These are phyloP conservation scores for Neohortaea acidophila DNA, from an alignment of 495 filamentous ascomycete species.

Conservation along the genomic window DNA sequence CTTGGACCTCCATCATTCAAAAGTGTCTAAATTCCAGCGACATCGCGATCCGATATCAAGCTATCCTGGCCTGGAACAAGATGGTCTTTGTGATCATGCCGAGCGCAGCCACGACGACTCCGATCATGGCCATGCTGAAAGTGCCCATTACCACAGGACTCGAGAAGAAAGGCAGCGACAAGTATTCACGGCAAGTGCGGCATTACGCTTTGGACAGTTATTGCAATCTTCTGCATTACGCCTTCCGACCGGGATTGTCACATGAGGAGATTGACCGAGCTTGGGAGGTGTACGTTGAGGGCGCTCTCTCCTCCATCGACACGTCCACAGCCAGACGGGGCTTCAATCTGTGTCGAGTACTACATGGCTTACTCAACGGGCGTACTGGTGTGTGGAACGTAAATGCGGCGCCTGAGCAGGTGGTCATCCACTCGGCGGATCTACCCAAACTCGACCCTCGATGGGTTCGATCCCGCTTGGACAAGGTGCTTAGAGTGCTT, in stretches of 20 bases:
- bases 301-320: conserved; percentile 35
- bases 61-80: conserved; percentile 69
- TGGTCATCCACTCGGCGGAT: conserved; percentile 45
- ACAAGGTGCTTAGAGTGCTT: conserved; percentile 45
- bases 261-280: conserved; percentile 49
- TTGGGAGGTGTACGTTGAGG: conserved; percentile 63
- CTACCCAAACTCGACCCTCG: conserved; percentile 64
- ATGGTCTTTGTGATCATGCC: conserved; percentile 56
- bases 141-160: conserved; percentile 57
- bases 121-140: conserved; percentile 49
- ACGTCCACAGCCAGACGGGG: conserved; percentile 12
- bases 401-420: conserved; percentile 37
- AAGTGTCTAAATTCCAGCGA: conserved; percentile 73
- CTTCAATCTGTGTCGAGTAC: conserved; percentile 40
- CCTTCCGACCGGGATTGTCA: conserved; percentile 53
- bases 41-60: conserved; percentile 51
- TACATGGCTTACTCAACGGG: conserved; percentile 52
- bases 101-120: conserved; percentile 41
- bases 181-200: conserved; percentile 39
- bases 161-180: conserved; percentile 43
- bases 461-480: conserved; percentile 67
- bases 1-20: conserved; percentile 64
- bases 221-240: conserved; percentile 72
- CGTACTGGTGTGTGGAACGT: conserved; percentile 57
- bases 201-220: conserved; percentile 52